These are phyloP conservation scores for Pyronema omphalodes DNA, from an alignment of 495 filamentous ascomycete species.

Conservation along the genomic window DNA sequence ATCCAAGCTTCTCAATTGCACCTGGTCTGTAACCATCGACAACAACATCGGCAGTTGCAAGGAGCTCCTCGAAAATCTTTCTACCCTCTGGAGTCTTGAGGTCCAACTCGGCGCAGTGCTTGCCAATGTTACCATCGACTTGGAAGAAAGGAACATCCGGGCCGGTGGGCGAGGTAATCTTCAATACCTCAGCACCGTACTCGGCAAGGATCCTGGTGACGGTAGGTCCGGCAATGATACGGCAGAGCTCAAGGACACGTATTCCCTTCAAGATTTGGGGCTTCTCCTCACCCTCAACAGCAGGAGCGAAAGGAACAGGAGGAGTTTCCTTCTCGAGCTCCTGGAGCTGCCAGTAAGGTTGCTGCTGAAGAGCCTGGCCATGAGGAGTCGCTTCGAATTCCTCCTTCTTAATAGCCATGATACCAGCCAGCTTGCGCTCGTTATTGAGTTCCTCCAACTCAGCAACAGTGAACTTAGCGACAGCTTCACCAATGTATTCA, in stretches of 20 bases:
- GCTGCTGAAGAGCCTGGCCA: conserved; percentile 26
- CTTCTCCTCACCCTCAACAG: conserved; percentile 26
- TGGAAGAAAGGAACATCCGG: conserved; percentile 67
- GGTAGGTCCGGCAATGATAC: conserved; percentile 43
- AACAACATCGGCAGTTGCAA: conserved; percentile 28
- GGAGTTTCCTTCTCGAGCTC: conserved; percentile 31
- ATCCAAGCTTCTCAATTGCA: conserved; percentile 45
- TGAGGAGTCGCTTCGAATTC: conserved; percentile 45
- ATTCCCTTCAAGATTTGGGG: conserved; percentile 32
- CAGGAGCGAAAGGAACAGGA: conserved; percentile 35
- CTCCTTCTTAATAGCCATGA: conserved; percentile 43
- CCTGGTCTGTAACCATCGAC: conserved; percentile 54
- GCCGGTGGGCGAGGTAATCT: conserved; percentile 48
- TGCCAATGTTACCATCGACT: conserved; percentile 60
- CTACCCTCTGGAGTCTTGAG: conserved; percentile 37
- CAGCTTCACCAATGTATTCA: conserved; percentile 45
- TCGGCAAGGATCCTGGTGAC: conserved; percentile 47
- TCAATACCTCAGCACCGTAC: conserved; percentile 47
- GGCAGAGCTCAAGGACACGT: conserved; percentile 52
- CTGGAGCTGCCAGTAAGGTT: conserved; percentile 31
- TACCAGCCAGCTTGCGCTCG: conserved; percentile 44
- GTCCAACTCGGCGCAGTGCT: conserved; percentile 32
- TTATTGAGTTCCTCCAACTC: conserved; percentile 50
- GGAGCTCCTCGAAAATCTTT: conserved; percentile 37
- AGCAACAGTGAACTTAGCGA: conserved; percentile 40